Evolutionary conservation across 2,329 filamentous ascomycete species (phyloP).

Genomic region (Neofusicoccum sp.): DNA sequence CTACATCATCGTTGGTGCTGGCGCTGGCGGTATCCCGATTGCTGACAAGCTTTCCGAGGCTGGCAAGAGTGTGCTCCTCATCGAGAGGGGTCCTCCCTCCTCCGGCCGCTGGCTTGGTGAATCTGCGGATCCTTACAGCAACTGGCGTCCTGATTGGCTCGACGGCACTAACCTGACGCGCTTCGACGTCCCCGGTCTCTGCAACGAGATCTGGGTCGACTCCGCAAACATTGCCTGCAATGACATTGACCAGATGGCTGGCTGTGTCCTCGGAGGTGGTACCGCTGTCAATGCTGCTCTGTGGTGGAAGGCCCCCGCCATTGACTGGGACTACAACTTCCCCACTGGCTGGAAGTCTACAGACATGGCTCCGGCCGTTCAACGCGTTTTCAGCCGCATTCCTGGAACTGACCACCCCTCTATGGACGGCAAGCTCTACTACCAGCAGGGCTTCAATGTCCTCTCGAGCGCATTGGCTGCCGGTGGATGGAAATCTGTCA

Average conservation of each 20-base stretch:
- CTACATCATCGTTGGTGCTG: conserved; percentile 64
- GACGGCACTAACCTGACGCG: conserved; percentile 62
- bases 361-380: conserved; percentile 60
- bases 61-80: conserved; percentile 63
- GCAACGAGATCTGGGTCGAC: conserved; percentile 67
- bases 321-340: conserved; percentile 72
- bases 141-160: conserved; percentile 51
- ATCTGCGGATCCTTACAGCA: conserved; percentile 47
- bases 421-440: conserved; percentile 63
- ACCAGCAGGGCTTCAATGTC: conserved; percentile 65
- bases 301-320: conserved; percentile 64
- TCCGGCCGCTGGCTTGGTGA: conserved; percentile 64
- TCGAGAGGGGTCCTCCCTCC: conserved; percentile 52
- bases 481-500: conserved; percentile 63
- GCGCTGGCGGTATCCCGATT: conserved; percentile 60
- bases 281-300: conserved; percentile 66
- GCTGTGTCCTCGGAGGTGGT: conserved; percentile 67
- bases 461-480: conserved; percentile 58
- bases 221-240: conserved; percentile 63
- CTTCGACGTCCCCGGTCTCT: conserved; percentile 70
- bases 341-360: conserved; percentile 67
- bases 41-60: conserved; percentile 62
- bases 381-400: conserved; percentile 66
- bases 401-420: conserved; percentile 67
- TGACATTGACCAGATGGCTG: conserved; percentile 71